Base-by-base conservation (phyloP, 73 alveolate species). In the Stentor roeselii region DNA sequence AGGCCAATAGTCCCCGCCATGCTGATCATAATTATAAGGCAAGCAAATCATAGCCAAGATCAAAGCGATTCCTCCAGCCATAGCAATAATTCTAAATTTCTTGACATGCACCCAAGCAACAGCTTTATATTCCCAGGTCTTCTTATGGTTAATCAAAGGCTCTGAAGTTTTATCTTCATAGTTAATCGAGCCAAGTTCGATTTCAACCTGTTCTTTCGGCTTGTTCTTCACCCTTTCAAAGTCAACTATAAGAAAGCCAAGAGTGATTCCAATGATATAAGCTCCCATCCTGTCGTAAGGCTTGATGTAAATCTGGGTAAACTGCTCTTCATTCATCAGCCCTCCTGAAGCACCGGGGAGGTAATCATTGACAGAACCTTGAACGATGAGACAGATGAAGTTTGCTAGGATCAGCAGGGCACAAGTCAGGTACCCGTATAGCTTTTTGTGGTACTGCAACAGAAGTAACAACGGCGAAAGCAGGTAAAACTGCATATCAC, bases 401-500 rank as follows among this genome's bases (percentile, higher is more conserved):
- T 50, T 50, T 50, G 67, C 67, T 50, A 50, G 21, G 6, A 50
- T 11, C 6, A 50, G 6, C 6, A 50, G 21, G 30, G 30, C 67
- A 50, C 67, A 50, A 50, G 21, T 11, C 67, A 50, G 21, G 21
- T 50, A 50, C 21, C 80, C 21, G 34, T 67, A 67, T 1, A 40
- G 50, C 34, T 67, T 67, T 67, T n/a, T 67, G 2, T 67, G 34
- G 41, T 30, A 67, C n/a, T n/a, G 34, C 34, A 67, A 34, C 21
- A 21, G 21, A 27, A 67, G 21, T 67, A 67, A 27, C 2, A 59
- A 34, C 3, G 91, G 91, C 0, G 67, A 4, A 59, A 82, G 3
- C 4, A 86, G 3, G 84, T 60, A 86, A 82, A 86, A 86, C 58
- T 60, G 87, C 84, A 86, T 86, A 60, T 86, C 87, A 82, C 80